Conservation (phyloP, 106 monocot genomes). For the Dendrobium catenatum region DNA sequence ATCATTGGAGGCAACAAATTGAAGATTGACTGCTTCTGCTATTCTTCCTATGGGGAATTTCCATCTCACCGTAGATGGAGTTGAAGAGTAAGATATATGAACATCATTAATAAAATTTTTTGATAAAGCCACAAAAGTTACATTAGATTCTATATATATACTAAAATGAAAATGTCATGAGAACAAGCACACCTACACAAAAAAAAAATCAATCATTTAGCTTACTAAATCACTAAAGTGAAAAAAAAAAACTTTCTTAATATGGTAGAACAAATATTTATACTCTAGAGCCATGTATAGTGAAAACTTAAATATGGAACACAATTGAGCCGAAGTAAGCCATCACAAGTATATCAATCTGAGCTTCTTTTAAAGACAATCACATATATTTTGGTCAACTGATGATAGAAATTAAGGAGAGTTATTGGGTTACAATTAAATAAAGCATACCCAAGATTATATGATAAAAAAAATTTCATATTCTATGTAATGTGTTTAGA, state of each 20-base stretch:
- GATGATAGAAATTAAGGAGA: background rate
- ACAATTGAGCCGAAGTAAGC: background rate
- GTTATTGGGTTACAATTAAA: background rate
- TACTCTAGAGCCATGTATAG: background rate
- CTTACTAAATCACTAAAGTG: background rate
- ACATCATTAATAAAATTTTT: background rate
- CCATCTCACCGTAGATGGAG: constrained; percentile 19
- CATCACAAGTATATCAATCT: too few relatives aligned
- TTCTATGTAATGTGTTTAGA: background rate
- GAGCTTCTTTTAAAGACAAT: background rate
- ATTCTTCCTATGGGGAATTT: constrained; percentile 22
- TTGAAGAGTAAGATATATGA: background rate
- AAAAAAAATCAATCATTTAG: background rate
- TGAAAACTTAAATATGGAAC: background rate
- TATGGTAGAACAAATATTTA: background rate
- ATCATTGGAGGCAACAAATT: constrained; percentile 19
- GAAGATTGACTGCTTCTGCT: constrained; percentile 21
- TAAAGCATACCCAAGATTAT: background rate
- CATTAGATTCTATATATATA: background rate
- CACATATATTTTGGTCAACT: background rate
- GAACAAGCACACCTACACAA: background rate
- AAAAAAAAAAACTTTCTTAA: background rate
- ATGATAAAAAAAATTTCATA: background rate
- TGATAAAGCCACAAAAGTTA: background rate
- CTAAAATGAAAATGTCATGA: background rate